phyloP scores from a whole-genome alignment of 495 filamentous ascomycete species.

The Platismatia glauca region DNA sequence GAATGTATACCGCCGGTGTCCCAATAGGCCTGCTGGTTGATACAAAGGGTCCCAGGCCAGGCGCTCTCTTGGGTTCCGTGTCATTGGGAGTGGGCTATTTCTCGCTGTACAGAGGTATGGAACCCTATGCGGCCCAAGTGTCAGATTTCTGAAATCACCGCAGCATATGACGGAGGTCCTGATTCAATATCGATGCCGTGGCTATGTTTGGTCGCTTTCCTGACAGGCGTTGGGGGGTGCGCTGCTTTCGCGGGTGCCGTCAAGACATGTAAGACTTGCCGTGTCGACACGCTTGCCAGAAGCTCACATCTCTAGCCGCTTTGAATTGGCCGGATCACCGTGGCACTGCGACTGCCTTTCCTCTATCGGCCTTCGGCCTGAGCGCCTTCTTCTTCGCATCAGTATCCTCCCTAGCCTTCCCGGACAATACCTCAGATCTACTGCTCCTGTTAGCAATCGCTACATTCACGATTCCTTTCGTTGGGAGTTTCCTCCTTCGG shows the following conservation, averaged over 20 bases:
- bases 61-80: constrained; percentile 64
- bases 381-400: constrained; percentile 94
- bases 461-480: constrained; percentile 64
- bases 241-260: constrained; percentile 78
- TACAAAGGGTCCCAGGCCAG: constrained; percentile 65
- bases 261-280: constrained; percentile 52
- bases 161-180: constrained; percentile 42
- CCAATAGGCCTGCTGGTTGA: constrained; percentile 85
- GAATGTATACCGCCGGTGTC: constrained; percentile 89
- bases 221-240: constrained; percentile 82
- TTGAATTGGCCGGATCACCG: constrained; percentile 87
- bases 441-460: constrained; percentile 70
- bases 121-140: constrained; percentile 1
- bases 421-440: constrained; percentile 71
- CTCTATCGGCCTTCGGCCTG: constrained; percentile 83
- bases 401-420: constrained; percentile 67
- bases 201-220: constrained; percentile 71
- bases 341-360: constrained; percentile 90
- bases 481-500: constrained; percentile 72
- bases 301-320: constrained; percentile 46
- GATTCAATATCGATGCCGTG: constrained; percentile 56
- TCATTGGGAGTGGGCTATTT: constrained; percentile 70
- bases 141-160: background rate
- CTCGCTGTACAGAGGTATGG: constrained; percentile 57
- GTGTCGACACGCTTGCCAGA: background rate